Evolutionary conservation across 2,329 filamentous ascomycete genomes (phyloP).

Genomic region (Trichoderma sp.): DNA sequence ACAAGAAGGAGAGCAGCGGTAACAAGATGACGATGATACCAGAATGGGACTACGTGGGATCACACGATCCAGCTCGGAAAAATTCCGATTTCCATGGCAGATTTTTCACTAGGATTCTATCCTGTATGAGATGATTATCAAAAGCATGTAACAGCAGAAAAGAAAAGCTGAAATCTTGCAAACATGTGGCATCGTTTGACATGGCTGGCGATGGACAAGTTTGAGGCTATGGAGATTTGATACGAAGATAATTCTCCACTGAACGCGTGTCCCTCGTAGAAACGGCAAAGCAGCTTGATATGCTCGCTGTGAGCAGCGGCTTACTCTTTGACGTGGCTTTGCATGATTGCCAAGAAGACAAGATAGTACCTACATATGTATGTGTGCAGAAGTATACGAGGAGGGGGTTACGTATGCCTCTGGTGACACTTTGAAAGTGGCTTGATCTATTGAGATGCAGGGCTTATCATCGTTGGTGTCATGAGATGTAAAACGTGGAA

Average conservation of each 20-base stretch:
- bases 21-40: conserved; percentile 3
- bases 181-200: background rate
- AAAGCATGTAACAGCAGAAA: background rate
- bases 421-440: background rate
- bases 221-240: background rate
- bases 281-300: background rate
- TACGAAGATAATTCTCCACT: conserved; percentile 2
- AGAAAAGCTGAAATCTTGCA: background rate
- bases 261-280: conserved; percentile 12
- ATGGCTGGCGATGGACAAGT: background rate
- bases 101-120: background rate
- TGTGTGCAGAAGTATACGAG: background rate
- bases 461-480: background rate
- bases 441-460: background rate
- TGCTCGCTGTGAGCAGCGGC: background rate
- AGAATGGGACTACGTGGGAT: background rate
- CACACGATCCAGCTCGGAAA: background rate
- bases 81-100: background rate
- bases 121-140: background rate
- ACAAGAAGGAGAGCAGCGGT: background rate
- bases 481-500: background rate
- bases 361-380: background rate
- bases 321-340: conserved; percentile 11
- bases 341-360: background rate
- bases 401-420: conserved; percentile 11